Evolutionary conservation across 1,284 basidiomycete species (phyloP), one percentile per base, ranked within the genome.

Genomic region (Trichosporon coremiiforme): DNA sequence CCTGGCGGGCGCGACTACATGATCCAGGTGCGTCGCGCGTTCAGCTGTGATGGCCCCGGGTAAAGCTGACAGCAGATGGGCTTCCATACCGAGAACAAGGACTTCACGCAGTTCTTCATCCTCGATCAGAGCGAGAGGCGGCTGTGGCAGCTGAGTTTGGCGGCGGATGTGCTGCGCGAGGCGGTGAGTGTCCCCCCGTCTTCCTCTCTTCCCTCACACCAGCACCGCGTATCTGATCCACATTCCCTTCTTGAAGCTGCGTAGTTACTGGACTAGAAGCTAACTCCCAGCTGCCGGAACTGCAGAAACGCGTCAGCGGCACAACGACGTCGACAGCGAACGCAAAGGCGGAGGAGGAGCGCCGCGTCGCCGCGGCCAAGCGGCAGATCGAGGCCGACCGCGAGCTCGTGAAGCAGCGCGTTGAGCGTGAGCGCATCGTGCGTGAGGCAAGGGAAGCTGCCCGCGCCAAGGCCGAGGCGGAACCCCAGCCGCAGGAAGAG

Each of bases 1-100:
- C 77, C 75, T 36, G 81, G 81, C 8, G 82, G 80, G 1, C 76
- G 80, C 22, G 82, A 82, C 12, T 82, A 78, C 55, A 72, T 83
- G 38, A 76, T 82, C 33, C 75, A 77, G n/a, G 82, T 83, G 68
- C 72, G 80, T 76, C 20, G 12, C 15, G 55, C 55, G 31, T 9
- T 36, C 5, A 15, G 20, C 20, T 31, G 55, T 4, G 10, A 8
- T 17, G 10, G 4, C 25, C 25, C 25, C 2, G 29, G 25, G 33
- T 35, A 4, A 6, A 25, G 41, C 67, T 67, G 7, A 66, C 41
- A 20, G 4, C 69, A 83, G 82, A 78, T 83, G 68, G 82, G 82
- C 4, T 83, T 83, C 70, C 74, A 78, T 15, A 78, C 74, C 0
- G 70, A 77, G 66, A 80, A 76, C 8, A 65, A 73, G 47, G 74